phyloP scores from a whole-genome alignment of 164 flowering plant genomes.

The Umbilicus rupestris region DNA sequence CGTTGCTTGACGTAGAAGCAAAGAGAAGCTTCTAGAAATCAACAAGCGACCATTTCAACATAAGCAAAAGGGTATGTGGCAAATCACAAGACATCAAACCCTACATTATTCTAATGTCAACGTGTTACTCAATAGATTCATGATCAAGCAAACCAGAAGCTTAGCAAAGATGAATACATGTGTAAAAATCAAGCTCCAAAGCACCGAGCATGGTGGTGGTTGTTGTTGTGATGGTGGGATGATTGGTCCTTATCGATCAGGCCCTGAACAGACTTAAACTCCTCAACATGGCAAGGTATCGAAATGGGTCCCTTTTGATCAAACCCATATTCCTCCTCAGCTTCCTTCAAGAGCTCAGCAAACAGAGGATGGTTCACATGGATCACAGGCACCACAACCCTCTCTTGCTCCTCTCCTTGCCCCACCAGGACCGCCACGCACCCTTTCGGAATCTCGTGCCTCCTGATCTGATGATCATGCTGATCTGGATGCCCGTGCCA shows the following conservation, averaged over 20 bases:
- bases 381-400: constrained; percentile 45
- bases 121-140: too few relatives aligned
- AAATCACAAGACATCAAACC: neutral
- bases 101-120: too few relatives aligned
- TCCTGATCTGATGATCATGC: constrained; percentile 13
- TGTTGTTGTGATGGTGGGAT: constrained; percentile 13
- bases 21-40: neutral
- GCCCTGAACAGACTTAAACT: constrained; percentile 34
- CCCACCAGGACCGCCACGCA: constrained; percentile 43
- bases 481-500: constrained; percentile 22
- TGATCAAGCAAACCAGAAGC: too few relatives aligned
- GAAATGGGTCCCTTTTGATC: constrained; percentile 47
- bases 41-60: neutral
- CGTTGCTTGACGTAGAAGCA: neutral
- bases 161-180: too few relatives aligned
- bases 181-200: constrained; percentile 19
- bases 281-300: constrained; percentile 58
- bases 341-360: constrained; percentile 37
- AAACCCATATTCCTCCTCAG: constrained; percentile 58
- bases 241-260: constrained; percentile 30
- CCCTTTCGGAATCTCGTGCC: constrained; percentile 37
- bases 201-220: constrained; percentile 28
- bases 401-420: constrained; percentile 33
- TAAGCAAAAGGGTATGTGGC: neutral
- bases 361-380: constrained; percentile 56